Evolutionary conservation across 2,329 filamentous ascomycete species (phyloP), one percentile per base, ranked within the genome.

Genomic region (Cryphonectria parasitica): DNA sequence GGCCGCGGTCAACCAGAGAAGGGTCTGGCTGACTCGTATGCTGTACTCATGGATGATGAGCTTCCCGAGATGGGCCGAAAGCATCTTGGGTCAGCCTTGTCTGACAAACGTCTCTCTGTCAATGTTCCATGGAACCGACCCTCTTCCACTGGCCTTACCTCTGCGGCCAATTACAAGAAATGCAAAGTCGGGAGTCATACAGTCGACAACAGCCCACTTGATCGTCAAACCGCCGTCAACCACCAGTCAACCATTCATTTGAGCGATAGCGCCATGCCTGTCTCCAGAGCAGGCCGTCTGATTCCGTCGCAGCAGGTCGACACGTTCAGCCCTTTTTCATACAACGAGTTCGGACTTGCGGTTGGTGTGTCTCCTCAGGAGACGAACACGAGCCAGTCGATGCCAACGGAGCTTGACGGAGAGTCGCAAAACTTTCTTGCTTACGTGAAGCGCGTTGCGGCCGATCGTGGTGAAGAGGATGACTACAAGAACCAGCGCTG

Each of bases 81-180:
- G 54, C 66, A 70, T 6, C 69, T 66, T 28, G 71, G 71, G 17
- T 73, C 71, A 7, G 69, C 69, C n/a, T 64, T 71, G 25, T 73
- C 73, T 11, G 73, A 74, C 43, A 65, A 68, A 54, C 87, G 84
- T 2, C 71, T 36, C 49, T 69, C 71, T 19, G 84, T 83, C 22
- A 78, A 86, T 69, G 80, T 85, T 76, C 86, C 86, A 5, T 88
- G 87, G 87, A 87, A 85, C 72, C 84, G 83, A 3, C 81, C 80
- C 3, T 88, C 82, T 10, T 82, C 85, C 0, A 76, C 79, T 3
- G 77, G 84, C 0, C 85, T 83, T 0, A 88, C 86, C 0, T 84
- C 83, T 3, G 75, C 82, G 49, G 83, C 82, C 17, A 82, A 78
- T 45, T 76, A 76, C 80, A 66, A 83, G 80, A 75, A 80, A 76